A percentile compares a stretch with the other conserved stretches of the same genome.
Conservation (phyloP, 139 green algal genomes). For the Spirogloea muscicola region DNA sequence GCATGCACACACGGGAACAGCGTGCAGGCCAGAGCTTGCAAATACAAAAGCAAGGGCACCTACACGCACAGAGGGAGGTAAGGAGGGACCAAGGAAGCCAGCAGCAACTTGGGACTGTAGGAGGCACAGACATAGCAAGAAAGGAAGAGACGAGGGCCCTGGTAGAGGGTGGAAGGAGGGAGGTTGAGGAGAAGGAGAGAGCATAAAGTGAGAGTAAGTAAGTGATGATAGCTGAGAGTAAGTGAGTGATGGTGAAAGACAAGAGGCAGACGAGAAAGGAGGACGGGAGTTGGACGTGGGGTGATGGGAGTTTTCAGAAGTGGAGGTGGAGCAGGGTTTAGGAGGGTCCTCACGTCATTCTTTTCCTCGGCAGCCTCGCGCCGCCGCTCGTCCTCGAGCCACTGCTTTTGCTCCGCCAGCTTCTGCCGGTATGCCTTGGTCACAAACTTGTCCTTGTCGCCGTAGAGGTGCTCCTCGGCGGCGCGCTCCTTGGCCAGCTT, state of each 20-base stretch:
- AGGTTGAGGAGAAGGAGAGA: background rate
- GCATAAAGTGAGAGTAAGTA: background rate
- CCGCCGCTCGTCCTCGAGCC: conserved; percentile 51
- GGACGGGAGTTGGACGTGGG: background rate
- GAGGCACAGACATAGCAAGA: background rate
- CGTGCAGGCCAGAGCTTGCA: background rate
- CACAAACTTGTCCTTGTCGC: conserved; percentile 89
- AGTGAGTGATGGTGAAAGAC: background rate
- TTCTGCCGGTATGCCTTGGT: conserved; percentile 89
- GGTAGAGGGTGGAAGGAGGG: background rate
- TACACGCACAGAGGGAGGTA: background rate
- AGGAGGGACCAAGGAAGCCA: background rate
- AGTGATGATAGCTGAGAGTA: background rate
- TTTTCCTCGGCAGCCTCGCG: conserved; percentile 19
- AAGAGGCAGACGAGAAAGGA: background rate
- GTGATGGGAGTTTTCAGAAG: background rate
- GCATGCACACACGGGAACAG: no score
- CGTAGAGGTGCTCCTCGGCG: conserved; percentile 75
- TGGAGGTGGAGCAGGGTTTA: no score
- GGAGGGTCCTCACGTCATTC: conserved; percentile 24
- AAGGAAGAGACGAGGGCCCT: background rate
- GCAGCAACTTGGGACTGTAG: background rate
- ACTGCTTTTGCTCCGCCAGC: conserved; percentile 81
- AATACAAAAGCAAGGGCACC: background rate
- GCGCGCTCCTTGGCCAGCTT: conserved; percentile 66